Evolutionary conservation across 805 yeast species (phyloP).

Genomic region (Myxozyma vanderwaltii): DNA sequence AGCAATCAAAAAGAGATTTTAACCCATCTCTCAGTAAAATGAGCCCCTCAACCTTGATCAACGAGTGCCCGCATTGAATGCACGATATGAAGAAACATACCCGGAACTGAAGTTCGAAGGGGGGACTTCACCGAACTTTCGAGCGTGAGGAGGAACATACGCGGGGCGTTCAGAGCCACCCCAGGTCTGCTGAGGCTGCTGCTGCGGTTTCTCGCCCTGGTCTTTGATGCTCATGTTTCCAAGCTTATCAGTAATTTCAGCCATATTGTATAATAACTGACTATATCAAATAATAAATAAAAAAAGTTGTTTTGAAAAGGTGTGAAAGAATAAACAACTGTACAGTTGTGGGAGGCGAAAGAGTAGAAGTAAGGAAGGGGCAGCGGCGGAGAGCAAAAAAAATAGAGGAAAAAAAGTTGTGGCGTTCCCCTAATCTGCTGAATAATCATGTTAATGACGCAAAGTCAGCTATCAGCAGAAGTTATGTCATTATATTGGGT

Average conservation of each 20-base stretch:
- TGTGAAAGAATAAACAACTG: background rate
- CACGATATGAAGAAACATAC: conserved; percentile 8
- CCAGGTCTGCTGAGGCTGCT: conserved; percentile 1
- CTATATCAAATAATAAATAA: background rate
- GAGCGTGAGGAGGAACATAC: conserved; percentile 60
- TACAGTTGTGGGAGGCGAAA: conserved; percentile 3
- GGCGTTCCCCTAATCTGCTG: conserved; percentile 13
- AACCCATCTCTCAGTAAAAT: background rate
- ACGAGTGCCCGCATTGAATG: background rate
- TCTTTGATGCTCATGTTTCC: conserved; percentile 24
- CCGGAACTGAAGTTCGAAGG: conserved; percentile 6
- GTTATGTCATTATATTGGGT: background rate
- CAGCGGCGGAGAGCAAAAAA: conserved; percentile 7
- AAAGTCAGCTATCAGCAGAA: background rate
- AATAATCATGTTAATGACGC: background rate
- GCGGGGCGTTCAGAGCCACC: conserved; percentile 28
- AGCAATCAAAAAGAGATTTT: background rate
- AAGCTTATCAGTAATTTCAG: conserved; percentile 33
- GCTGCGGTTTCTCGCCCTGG: conserved; percentile 8
- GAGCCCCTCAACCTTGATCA: background rate
- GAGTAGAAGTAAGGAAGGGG: conserved; percentile 3
- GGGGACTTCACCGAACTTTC: conserved; percentile 32
- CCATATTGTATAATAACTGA: conserved; percentile 21
- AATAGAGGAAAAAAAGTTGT: conserved; percentile 11
- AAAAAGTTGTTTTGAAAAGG: background rate